Conservation (phyloP, 2,329 filamentous ascomycete genomes). For the Alternaria sp. region DNA sequence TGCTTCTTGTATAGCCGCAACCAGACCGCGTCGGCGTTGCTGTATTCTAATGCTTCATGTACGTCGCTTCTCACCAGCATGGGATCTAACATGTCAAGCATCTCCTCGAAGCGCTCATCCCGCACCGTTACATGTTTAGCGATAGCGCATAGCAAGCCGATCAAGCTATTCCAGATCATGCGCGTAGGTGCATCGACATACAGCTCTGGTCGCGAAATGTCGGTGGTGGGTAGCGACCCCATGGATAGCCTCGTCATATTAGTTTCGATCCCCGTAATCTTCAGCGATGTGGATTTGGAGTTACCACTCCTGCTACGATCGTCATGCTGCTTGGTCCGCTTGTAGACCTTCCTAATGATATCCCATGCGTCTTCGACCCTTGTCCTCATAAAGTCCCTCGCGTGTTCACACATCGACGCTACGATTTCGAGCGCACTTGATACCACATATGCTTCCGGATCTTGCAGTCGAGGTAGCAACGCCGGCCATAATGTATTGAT, state of each 20-base stretch:
- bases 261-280: constrained; percentile 14
- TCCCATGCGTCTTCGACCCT: constrained; percentile 79
- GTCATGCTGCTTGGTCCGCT: constrained; percentile 26
- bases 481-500: constrained; percentile 93
- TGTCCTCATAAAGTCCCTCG: constrained; percentile 81
- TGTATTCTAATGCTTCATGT: constrained; percentile 65
- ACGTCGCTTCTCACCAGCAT: constrained; percentile 57
- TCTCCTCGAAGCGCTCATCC: constrained; percentile 75
- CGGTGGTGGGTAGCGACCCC: neutral
- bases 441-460: constrained; percentile 72
- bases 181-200: constrained; percentile 66
- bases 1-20: constrained; percentile 53
- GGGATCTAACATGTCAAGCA: constrained; percentile 67
- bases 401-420: constrained; percentile 71
- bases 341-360: constrained; percentile 54
- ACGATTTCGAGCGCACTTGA: constrained; percentile 76
- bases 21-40: constrained; percentile 83
- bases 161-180: constrained; percentile 70
- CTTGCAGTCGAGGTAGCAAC: constrained; percentile 71
- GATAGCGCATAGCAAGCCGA: constrained; percentile 67
- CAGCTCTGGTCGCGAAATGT: constrained; percentile 25
- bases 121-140: constrained; percentile 70
- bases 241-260: constrained; percentile 16
- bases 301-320: constrained; percentile 4
- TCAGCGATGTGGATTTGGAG: constrained; percentile 8